Conservation (phyloP, 1,284 basidiomycete genomes). For the Papiliotrema flavescens region DNA sequence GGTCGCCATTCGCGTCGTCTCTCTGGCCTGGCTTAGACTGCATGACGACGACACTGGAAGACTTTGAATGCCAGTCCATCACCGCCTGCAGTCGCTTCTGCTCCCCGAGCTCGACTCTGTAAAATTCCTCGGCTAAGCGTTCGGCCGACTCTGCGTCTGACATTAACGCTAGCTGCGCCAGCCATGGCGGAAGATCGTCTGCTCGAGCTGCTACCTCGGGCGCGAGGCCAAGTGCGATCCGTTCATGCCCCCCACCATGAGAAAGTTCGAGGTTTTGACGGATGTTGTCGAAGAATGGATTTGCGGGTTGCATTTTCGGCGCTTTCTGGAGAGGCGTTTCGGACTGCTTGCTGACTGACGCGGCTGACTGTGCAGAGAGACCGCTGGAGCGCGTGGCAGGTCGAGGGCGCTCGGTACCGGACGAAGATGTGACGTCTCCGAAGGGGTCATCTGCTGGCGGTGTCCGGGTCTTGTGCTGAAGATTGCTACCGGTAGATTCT, state of each 20-base stretch:
- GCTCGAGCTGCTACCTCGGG: slow-evolving; percentile 61
- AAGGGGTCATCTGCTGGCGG: slow-evolving; percentile 11
- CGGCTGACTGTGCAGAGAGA: not conserved
- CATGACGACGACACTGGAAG: slow-evolving; percentile 21
- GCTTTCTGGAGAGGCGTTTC: not conserved
- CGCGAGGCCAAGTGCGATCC: slow-evolving; percentile 72
- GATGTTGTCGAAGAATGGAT: slow-evolving; percentile 92
- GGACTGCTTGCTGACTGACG: not conserved
- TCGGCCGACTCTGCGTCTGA: slow-evolving; percentile 55
- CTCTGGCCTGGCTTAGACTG: slow-evolving; percentile 22
- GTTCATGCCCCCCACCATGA: slow-evolving; percentile 73
- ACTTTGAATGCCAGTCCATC: slow-evolving; percentile 79
- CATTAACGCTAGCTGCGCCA: slow-evolving; percentile 66
- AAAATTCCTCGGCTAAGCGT: slow-evolving; percentile 63
- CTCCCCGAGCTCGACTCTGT: slow-evolving; percentile 88
- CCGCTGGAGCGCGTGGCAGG: not conserved
- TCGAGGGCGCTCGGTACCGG: too few species aligned
- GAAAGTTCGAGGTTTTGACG: slow-evolving; percentile 89
- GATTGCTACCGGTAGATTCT: slow-evolving; percentile 22
- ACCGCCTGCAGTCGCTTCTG: slow-evolving; percentile 83
- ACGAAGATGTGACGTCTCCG: slow-evolving; percentile 3
- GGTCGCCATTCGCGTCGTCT: slow-evolving; percentile 8
- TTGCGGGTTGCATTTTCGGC: slow-evolving; percentile 54
- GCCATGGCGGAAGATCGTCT: slow-evolving; percentile 73
- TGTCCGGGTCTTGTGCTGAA: not conserved